phyloP scores from a whole-genome alignment of 176 grass and related monocot genomes.

The Oryza coarctata region DNA sequence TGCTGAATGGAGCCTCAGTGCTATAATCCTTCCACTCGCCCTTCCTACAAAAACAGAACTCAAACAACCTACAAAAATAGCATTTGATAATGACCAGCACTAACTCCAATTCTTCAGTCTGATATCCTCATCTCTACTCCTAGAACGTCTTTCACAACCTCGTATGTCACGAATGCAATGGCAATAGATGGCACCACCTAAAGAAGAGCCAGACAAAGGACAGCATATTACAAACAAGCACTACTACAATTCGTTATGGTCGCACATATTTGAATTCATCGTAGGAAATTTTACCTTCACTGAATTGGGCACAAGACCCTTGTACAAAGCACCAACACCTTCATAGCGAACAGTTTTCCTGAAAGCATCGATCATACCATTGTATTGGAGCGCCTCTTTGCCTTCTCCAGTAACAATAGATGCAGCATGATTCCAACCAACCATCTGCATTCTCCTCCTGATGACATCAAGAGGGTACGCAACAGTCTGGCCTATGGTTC shows the following conservation, averaged over 20 bases:
- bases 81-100: slow-evolving; percentile 39
- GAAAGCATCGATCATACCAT: slow-evolving; percentile 94
- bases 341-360: slow-evolving; percentile 84
- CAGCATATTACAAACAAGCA: background rate
- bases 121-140: slow-evolving; percentile 99
- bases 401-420: slow-evolving; percentile 72
- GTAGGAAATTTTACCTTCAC: slow-evolving; percentile 66
- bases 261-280: background rate
- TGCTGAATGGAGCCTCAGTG: slow-evolving; percentile 54
- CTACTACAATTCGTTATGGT: background rate
- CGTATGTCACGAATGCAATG: slow-evolving; percentile 96
- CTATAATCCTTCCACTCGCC: slow-evolving; percentile 54
- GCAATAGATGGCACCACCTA: slow-evolving; percentile 96
- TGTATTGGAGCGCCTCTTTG: slow-evolving; percentile 70
- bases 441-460: slow-evolving; percentile 99
- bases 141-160: slow-evolving; percentile 92
- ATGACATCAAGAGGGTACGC: slow-evolving; percentile 97
- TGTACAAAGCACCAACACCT: slow-evolving; percentile 89
- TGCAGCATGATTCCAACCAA: slow-evolving; percentile 86
- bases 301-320: slow-evolving; percentile 95
- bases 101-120: slow-evolving; percentile 60
- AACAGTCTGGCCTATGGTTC: slow-evolving; percentile 94
- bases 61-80: slow-evolving; percentile 62
- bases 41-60: slow-evolving; percentile 64
- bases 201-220: background rate